Percentiles rank a stretch among this genome's conserved stretches.
Conservation (phyloP, 2,329 filamentous ascomycete species). For the Fusarium camptoceras region DNA sequence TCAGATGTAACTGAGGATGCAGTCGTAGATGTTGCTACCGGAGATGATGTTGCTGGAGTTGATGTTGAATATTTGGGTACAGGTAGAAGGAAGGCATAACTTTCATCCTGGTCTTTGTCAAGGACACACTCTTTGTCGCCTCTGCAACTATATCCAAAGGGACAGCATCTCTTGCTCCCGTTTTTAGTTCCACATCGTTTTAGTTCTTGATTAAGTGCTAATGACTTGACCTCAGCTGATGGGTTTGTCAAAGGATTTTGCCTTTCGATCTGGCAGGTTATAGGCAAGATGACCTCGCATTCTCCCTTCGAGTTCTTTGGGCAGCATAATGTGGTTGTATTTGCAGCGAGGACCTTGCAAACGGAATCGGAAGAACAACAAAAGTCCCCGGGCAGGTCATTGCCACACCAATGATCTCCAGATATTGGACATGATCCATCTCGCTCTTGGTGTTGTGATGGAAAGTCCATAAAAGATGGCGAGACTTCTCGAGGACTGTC, state of each 20-base stretch:
- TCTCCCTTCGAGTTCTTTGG: conserved; percentile 31
- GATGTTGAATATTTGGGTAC: conserved; percentile 28
- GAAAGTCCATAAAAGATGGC: conserved; percentile 11
- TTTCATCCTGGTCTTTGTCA: conserved; percentile 38
- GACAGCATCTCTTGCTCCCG: conserved; percentile 40
- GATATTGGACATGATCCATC: conserved; percentile 38
- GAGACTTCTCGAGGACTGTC: conserved; percentile 10
- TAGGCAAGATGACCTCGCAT: conserved; percentile 40
- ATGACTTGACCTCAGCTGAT: conserved; percentile 37
- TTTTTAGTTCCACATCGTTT: conserved; percentile 33
- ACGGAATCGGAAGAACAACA: conserved; percentile 36
- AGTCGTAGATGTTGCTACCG: conserved; percentile 14
- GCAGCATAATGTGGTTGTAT: conserved; percentile 45
- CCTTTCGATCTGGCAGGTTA: conserved; percentile 36
- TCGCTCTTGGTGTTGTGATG: conserved; percentile 23
- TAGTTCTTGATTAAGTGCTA: conserved; percentile 34
- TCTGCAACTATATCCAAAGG: conserved; percentile 44
- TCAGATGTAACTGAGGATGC: conserved; percentile 14
- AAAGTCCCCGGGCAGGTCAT: conserved; percentile 35
- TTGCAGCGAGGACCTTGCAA: conserved; percentile 44
- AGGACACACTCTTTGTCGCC: conserved; percentile 34
- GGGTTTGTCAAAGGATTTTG: conserved; percentile 38
- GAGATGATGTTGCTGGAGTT: conserved; percentile 8
- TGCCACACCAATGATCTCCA: conserved; percentile 37
- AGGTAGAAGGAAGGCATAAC: conserved; percentile 38